Conservation (phyloP, 192 early-diverging fungal genomes). For the Spizellomyces sp. region DNA sequence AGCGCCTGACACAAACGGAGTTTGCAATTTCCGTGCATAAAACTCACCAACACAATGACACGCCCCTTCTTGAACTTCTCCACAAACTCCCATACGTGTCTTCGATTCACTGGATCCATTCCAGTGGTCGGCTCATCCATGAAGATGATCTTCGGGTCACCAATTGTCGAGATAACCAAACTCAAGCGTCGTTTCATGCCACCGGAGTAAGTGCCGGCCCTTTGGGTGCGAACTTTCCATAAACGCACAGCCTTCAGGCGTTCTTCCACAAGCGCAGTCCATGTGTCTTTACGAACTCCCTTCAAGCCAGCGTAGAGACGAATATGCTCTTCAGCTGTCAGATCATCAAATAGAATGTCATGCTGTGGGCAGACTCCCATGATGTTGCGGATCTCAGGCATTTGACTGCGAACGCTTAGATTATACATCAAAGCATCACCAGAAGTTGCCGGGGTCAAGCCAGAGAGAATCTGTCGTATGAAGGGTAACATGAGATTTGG, state of each 20-base stretch:
- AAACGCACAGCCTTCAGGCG: conserved; percentile 69
- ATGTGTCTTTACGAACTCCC: conserved; percentile 55
- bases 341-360: conserved; percentile 74
- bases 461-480: conserved; percentile 60
- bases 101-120: conserved; percentile 81
- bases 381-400: conserved; percentile 65
- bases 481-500: not conserved
- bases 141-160: conserved; percentile 68
- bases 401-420: conserved; percentile 54
- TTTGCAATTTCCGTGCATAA: conserved; percentile 8
- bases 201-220: conserved; percentile 69
- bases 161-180: conserved; percentile 72
- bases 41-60: conserved; percentile 56
- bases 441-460: conserved; percentile 62
- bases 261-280: conserved; percentile 61
- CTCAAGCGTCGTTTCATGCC: conserved; percentile 76
- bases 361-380: conserved; percentile 79
- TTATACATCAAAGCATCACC: conserved; percentile 75
- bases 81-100: conserved; percentile 78
- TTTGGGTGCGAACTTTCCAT: conserved; percentile 63
- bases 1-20: not conserved
- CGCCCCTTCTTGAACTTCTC: conserved; percentile 75
- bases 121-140: conserved; percentile 73
- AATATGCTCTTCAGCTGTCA: conserved; percentile 76
- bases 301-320: conserved; percentile 75